Conservation (phyloP, 2,329 filamentous ascomycete species). For the Paraphoma chrysanthemicola region DNA sequence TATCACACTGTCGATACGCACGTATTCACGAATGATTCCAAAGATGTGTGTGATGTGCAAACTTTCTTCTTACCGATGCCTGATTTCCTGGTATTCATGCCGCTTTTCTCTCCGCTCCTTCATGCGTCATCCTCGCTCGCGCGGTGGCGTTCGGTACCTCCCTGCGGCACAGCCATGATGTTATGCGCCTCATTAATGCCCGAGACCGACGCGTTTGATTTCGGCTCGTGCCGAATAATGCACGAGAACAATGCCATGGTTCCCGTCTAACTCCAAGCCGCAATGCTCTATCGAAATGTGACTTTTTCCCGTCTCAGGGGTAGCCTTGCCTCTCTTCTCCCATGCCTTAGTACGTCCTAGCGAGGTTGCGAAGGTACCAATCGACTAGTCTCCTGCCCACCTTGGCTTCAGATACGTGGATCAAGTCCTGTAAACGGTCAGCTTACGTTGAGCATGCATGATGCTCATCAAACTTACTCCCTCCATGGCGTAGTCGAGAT, state of each 20-base stretch:
- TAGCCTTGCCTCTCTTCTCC: conserved; percentile 8
- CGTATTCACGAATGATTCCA: background rate
- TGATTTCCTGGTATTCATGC: conserved; percentile 13
- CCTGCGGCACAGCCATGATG: conserved; percentile 8
- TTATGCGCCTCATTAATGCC: conserved; percentile 1
- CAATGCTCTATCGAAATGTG: conserved; percentile 39
- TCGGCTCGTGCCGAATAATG: conserved; percentile 30
- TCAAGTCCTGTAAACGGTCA: conserved; percentile 73
- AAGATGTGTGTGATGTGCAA: conserved; percentile 7
- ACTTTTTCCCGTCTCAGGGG: conserved; percentile 7
- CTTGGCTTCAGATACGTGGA: conserved; percentile 99
- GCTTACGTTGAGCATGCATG: background rate
- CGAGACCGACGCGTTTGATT: background rate
- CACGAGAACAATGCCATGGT: conserved; percentile 40
- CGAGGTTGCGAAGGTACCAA: conserved; percentile 98
- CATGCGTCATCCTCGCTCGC: conserved; percentile 14
- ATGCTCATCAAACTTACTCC: conserved; percentile 67
- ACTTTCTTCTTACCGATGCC: conserved; percentile 18
- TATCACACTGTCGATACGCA: conserved; percentile 1
- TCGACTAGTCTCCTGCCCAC: conserved; percentile 96
- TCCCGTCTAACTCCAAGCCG: conserved; percentile 43
- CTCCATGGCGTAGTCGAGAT: conserved; percentile 96
- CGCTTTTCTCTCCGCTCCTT: conserved; percentile 18
- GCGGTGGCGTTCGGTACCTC: conserved; percentile 11
- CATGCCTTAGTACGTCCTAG: conserved; percentile 79